A percentile compares a stretch with the other conserved stretches of the same genome.
Conservation (phyloP, 1,284 basidiomycete species). For the Coriolopsis trogii region DNA sequence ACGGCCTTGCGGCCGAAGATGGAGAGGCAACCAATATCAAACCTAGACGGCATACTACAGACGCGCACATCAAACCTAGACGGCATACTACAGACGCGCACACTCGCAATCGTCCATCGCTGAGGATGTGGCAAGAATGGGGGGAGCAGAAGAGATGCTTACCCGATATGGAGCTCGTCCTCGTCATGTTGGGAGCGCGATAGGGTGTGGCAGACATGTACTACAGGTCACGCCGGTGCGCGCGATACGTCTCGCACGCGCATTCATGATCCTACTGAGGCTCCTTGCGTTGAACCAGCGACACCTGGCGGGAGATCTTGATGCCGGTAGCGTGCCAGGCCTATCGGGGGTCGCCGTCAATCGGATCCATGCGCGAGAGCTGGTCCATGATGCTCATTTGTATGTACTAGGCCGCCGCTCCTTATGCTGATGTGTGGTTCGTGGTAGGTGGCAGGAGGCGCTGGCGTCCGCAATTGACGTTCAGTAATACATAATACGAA, state of each 20-base stretch:
- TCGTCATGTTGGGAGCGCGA: slow-evolving; percentile 16
- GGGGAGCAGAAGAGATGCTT: slow-evolving; percentile 13
- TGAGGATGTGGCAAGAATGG: background rate
- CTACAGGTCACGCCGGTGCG: slow-evolving; percentile 18
- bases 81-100: no score
- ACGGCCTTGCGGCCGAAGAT: no score
- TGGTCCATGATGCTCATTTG: slow-evolving; percentile 80
- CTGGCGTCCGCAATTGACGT: background rate
- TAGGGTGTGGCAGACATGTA: slow-evolving; percentile 16
- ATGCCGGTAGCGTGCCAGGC: slow-evolving; percentile 22
- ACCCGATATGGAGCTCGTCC: slow-evolving; percentile 18
- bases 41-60: no score
- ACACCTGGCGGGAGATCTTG: slow-evolving; percentile 23
- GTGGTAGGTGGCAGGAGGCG: no score
- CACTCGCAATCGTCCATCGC: no score
- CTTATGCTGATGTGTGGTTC: no score
- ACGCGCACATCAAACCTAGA: no score
- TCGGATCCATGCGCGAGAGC: slow-evolving; percentile 72
- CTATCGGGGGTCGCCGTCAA: slow-evolving; percentile 73
- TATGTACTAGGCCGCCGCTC: slow-evolving; percentile 79
- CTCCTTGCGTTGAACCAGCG: slow-evolving; percentile 30
- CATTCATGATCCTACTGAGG: slow-evolving; percentile 25
- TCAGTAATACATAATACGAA: background rate
- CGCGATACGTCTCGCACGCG: slow-evolving; percentile 18
- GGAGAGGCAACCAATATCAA: no score